phyloP scores from a whole-genome alignment of 805 yeast species.

The Zygosaccharomyces siamensis region DNA sequence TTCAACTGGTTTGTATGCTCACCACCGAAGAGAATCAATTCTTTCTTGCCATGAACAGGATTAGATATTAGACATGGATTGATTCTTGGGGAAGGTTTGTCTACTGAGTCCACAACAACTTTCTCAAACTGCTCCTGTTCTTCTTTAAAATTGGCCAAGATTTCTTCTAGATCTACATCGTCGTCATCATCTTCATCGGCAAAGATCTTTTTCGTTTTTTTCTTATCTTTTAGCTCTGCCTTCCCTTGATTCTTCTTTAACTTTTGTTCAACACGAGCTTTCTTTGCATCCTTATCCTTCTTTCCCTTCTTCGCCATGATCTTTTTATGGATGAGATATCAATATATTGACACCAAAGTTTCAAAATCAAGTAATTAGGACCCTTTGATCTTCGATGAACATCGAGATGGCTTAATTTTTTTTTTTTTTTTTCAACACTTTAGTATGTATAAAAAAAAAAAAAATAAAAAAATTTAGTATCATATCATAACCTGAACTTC shows the following conservation, averaged over 20 bases:
- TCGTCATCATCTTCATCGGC: constrained; percentile 80
- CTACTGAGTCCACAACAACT: constrained; percentile 53
- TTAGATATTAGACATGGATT: constrained; percentile 71
- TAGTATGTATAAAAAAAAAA: not conserved
- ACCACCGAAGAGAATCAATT: constrained; percentile 85
- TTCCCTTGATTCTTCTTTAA: constrained; percentile 69
- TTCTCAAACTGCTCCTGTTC: constrained; percentile 79
- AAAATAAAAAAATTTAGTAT: not conserved
- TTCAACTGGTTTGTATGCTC: constrained; percentile 52
- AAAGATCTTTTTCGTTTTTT: constrained; percentile 57
- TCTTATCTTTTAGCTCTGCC: constrained; percentile 69
- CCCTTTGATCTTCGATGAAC: not conserved
- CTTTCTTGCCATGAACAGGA: constrained; percentile 71
- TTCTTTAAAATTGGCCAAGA: constrained; percentile 67
- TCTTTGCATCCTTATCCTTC: constrained; percentile 85
- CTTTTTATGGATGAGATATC: not conserved
- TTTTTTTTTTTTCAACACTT: not conserved
- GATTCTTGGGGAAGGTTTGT: constrained; percentile 62
- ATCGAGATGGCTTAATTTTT: not conserved
- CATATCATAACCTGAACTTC: not conserved
- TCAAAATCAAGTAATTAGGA: not conserved
- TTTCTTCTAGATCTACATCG: constrained; percentile 80
- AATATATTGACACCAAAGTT: not conserved
- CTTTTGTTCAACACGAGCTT: constrained; percentile 82
- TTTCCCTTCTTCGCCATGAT: constrained; percentile 83